Base-by-base conservation (phyloP, 495 filamentous ascomycete genomes). In the Hypomontagnella monticulosa region DNA sequence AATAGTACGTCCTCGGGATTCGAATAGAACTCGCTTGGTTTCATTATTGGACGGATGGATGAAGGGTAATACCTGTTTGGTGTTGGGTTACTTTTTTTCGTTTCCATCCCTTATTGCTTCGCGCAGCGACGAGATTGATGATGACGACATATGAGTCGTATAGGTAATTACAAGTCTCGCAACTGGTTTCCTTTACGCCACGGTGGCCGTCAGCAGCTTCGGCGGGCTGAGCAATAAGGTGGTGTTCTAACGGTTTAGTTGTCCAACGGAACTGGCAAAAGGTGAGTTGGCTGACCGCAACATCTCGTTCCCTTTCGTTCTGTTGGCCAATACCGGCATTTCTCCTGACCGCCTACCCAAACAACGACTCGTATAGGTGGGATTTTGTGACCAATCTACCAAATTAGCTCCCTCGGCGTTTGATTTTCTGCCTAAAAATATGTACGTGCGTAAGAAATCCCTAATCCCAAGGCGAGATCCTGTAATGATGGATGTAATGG, bases 271-370 rank as follows among this genome's bases (percentile, higher is more conserved):
- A 42, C 43, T 8, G 23, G 8, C 23, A 32, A 63, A 57, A 63
- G 54, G 65, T 68, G 66, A 69, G 66, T 60, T 72, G 63, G 60
- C 63, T 72, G 71, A 74, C 71, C 71, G 69, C 69, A 51, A 51
- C 54, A 38, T 48, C 60, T 66, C 49, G 59, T 64, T 57, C 37
- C n/a, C n/a, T 44, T 63, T 66, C 49, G 59, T 64, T 57, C 37
- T 67, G 53, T 15, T 57, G 63, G 53, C 71, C 71, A 74, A 74
- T 74, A 57, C 69, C 66, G 66, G 63, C 59, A 57, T 63, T 61
- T 58, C 66, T 66, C 56, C 59, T 69, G 66, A 74, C 69, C 71
- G 69, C 69, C 52, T 57, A 19, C 57, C 52, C 53, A 23, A 65
- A 59, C n/a, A 15, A 60, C 63, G 48, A 43, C 27, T 72, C 63